Evolutionary conservation across 768 basidiomycete genomes (phyloP).

Genomic region (Leccinum ochraceum): DNA sequence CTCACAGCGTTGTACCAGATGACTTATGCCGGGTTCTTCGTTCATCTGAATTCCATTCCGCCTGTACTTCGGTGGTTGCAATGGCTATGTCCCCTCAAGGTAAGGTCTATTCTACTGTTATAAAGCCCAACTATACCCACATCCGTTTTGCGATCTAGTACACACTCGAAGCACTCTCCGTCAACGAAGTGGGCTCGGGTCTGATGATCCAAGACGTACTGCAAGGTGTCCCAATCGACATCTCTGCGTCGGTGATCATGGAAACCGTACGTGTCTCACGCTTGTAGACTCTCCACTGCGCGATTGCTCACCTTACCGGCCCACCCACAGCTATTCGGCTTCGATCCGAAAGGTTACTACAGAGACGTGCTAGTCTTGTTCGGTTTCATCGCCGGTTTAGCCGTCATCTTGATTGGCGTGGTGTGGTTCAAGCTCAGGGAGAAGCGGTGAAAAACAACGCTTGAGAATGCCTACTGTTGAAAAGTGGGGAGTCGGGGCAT

Average conservation of each 20-base stretch:
- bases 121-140: not conserved
- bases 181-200: constrained; percentile 92
- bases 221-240: constrained; percentile 77
- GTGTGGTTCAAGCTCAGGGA: constrained; percentile 83
- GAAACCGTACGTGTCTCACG: constrained; percentile 53
- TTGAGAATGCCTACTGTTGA: not conserved
- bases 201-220: constrained; percentile 79
- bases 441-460: constrained; percentile 48
- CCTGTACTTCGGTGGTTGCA: constrained; percentile 93
- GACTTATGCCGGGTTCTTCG: constrained; percentile 93
- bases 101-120: constrained; percentile 1
- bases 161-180: constrained; percentile 78
- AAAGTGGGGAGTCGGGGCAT: not conserved
- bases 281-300: not conserved
- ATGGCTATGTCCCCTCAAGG: constrained; percentile 83
- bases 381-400: constrained; percentile 83
- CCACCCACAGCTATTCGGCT: constrained; percentile 76
- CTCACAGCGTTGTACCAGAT: constrained; percentile 76
- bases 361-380: constrained; percentile 87
- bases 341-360: constrained; percentile 80
- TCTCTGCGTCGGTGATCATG: constrained; percentile 88
- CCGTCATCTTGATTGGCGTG: constrained; percentile 63
- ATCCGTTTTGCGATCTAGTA: constrained; percentile 37
- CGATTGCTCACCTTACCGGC: not conserved
- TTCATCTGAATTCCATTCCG: constrained; percentile 81